Base-by-base conservation (phyloP, 805 yeast genomes). In the Yamadazyma endophytica region DNA sequence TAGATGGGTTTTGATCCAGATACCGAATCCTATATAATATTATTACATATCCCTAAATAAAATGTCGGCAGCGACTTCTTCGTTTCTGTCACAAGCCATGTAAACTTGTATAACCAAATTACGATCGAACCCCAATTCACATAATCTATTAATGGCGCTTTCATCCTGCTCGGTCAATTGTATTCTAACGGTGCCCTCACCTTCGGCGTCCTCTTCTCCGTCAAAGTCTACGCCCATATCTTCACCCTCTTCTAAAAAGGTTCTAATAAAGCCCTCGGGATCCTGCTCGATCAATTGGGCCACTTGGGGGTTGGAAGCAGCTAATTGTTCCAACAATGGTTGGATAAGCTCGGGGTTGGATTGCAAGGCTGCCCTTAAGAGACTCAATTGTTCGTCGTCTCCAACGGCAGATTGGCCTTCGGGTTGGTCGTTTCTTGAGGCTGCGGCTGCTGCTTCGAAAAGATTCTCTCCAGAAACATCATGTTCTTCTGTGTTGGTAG, bases 41-140 rank as follows among this genome's bases (percentile, higher is more conserved):
- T 14, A 5, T 23, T 53, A 59, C 52, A 56, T 54, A 53, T 64
- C 70, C 40, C 70, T 62, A 48, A 92, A 84, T 47, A 92, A 69
- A 52, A 87, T 76, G 64, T 92, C 92, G 14, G 97, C 98, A 25
- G 98, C 88, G 49, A 86, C 75, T 66, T 90, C 96, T 65, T 92
- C 98, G 61, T 92, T 87, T 64, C 88, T 90, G 52, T 92, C 98
- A 61, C 98, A 92, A 24, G 97, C 97, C 72, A 92, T 80, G 64
- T 86, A 92, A 18, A 94, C 95, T 65, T 89, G 96, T 39, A 88
- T 77, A 26, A 85, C 98, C 35, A 82, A 66, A 45, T 80, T 73
- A 45, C 96, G 75, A 44, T 87, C 96, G 50, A 92, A 92, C 0
- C 98, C 98, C 43, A 92, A 70, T 58, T 84, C 97, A 56, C 95